Conservation (phyloP, 1,284 basidiomycete species). For the Boletus smithii region DNA sequence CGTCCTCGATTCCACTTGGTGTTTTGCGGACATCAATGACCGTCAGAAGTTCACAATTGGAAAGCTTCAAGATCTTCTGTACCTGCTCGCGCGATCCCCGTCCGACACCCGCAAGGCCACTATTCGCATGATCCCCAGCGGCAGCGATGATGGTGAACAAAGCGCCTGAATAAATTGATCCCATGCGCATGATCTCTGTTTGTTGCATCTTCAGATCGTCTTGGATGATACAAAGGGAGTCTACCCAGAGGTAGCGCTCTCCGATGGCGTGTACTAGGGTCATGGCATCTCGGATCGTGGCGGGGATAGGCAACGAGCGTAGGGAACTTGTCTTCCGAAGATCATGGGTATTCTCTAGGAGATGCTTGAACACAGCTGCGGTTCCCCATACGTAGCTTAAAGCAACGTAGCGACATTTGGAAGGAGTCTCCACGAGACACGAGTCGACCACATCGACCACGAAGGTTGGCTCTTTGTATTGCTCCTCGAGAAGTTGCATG, state of each 20-base stretch:
- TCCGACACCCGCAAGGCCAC: constrained; percentile 15
- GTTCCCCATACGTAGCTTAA: constrained; percentile 25
- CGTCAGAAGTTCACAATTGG: constrained; percentile 9
- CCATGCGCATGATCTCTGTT: constrained; percentile 21
- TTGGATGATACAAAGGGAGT: constrained; percentile 26
- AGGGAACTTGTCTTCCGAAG: constrained; percentile 10
- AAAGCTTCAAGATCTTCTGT: constrained; percentile 13
- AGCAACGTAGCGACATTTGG: constrained; percentile 20
- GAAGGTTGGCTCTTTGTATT: constrained; percentile 1
- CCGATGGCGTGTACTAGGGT: constrained; percentile 17
- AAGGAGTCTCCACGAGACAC: constrained; percentile 16
- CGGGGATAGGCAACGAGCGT: constrained; percentile 9
- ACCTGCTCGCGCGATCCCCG: constrained; percentile 3
- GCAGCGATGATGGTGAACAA: constrained; percentile 25
- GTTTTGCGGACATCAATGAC: constrained; percentile 8
- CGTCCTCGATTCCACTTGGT: constrained; percentile 3
- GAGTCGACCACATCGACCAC: constrained; percentile 18
- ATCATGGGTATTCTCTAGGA: constrained; percentile 12
- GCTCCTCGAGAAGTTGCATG: not conserved
- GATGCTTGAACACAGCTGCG: constrained; percentile 13
- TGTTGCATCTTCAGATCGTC: constrained; percentile 18
- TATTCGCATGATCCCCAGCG: constrained; percentile 16
- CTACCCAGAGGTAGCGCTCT: constrained; percentile 27
- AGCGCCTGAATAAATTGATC: constrained; percentile 17
- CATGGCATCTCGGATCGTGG: constrained; percentile 25